Evolutionary conservation across 345 rosid genomes (phyloP), one percentile per base, ranked within the genome.

Genomic region (Atalantia buxifolia): DNA sequence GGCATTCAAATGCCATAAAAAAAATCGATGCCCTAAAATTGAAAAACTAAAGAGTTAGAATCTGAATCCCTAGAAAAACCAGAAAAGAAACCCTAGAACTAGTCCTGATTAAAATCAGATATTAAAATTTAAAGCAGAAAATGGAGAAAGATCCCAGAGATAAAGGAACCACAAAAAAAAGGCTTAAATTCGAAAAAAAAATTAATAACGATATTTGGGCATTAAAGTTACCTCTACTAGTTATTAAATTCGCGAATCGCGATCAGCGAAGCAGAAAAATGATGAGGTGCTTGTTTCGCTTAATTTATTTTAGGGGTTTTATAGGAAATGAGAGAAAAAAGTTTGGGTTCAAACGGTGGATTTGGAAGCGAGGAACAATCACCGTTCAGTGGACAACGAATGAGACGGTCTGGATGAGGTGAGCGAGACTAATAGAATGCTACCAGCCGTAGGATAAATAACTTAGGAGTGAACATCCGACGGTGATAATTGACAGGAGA

Each of bases 1-100:
- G 97, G 90, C 93, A 90, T 86, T 89, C 95, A 89, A 92, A 92
- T 91, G 77, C 99, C 97, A 95, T 95, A 87, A 91, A 92, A 89
- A 5, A 76, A 66, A 79, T 63, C 19, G 40, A 27, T 75, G 45
- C 24, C 40, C 69, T 28, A 75, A 75, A 62, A 60, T 27, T 61
- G 42, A 36, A 74, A 73, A 74, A 62, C 28, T 28, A 14, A 5
- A 74, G 50, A 28, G 22, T 42, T 25, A 19, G 4, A 62, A 62
- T 56, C 77, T 27, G 10, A 74, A 40, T 25, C 27, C 27, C 69
- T 45, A 9, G 21, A 5, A 62, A 42, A 42, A 40, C 2, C 28
- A 40, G 65, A 74, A 40, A n/a, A 6, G 27, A 33, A 72, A 33
- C 45, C 65, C 65, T 36, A 12, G 62, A 72, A 35, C 14, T 22